phyloP scores from a whole-genome alignment of 345 rosid species.

The Clausena lansium region DNA sequence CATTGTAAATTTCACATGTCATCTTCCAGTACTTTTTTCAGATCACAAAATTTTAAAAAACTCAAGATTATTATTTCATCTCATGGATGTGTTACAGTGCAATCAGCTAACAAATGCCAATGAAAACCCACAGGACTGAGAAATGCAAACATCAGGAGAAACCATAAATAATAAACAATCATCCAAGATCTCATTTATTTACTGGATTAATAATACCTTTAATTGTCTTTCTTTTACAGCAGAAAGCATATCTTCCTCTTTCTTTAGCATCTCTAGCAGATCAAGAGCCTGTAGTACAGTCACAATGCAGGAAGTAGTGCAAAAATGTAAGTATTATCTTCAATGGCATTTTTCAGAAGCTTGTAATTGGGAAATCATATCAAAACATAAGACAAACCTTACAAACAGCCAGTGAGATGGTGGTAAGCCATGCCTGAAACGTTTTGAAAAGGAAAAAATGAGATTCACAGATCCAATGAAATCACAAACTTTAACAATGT shows the following conservation, averaged over 20 bases:
- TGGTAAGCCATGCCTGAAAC: conserved; percentile 91
- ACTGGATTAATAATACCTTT: conserved; percentile 49
- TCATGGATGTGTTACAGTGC: background rate
- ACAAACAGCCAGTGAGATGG: conserved; percentile 64
- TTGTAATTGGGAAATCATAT: background rate
- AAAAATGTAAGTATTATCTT: background rate
- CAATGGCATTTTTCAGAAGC: background rate
- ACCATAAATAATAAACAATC: background rate
- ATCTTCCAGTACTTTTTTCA: conserved; percentile 4
- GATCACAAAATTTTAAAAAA: background rate
- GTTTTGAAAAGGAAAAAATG: background rate
- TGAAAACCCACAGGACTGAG: background rate
- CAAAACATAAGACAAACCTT: conserved; percentile 55
- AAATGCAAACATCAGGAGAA: conserved; percentile 2
- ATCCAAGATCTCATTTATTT: conserved; percentile 2
- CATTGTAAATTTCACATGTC: background rate
- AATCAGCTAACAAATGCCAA: background rate
- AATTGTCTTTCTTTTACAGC: conserved; percentile 67
- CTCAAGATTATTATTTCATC: background rate
- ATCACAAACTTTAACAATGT: background rate
- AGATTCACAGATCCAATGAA: background rate
- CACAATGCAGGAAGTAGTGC: conserved; percentile 18
- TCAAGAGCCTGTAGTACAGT: conserved; percentile 63
- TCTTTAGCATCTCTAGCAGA: conserved; percentile 81
- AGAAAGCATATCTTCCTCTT: conserved; percentile 88